Base-by-base conservation (phyloP, 2,329 filamentous ascomycete genomes). In the Fusarium newnesense region DNA sequence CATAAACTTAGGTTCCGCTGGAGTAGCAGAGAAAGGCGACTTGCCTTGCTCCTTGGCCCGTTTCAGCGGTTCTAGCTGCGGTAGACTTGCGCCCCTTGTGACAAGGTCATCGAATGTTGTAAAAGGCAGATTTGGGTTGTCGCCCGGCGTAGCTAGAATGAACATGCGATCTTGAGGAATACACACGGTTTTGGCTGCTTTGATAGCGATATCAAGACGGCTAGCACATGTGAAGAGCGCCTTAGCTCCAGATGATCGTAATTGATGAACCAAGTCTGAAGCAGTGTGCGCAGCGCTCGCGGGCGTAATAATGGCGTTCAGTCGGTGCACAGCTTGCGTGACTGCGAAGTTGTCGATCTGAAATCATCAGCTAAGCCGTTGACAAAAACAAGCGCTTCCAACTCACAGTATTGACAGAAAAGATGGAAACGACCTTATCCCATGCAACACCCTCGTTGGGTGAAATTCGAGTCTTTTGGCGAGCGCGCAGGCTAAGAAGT, bases 361-460 rank as follows among this genome's bases (percentile, higher is more conserved):
- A 30, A 4, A n/a, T 6, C 5, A 3, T 49, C 4, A 43, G 13
- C n/a, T n/a, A n/a, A n/a, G n/a, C n/a, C n/a, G n/a, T n/a, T n/a
- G n/a, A n/a, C n/a, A n/a, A n/a, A n/a, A n/a, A n/a, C n/a, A n/a
- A n/a, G n/a, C n/a, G n/a, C n/a, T n/a, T n/a, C n/a, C n/a, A n/a
- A n/a, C n/a, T n/a, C n/a, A n/a, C n/a, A n/a, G n/a, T n/a, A 78
- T 97, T 97, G 67, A 94, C 81, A 15, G 91, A 91, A 82, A 93
- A 96, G 37, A 95, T 84, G 5, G 86, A 91, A 46, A 94, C 84
- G 30, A 95, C 92, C 80, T 94, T 95, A 76, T 96, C 93, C 91
- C 92, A 96, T 79, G 95, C 93, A 0, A 89, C 88, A 10, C 92
- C 93, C 53, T 89, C 81, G 70, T 93, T 92, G 4, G 92, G 90